Base-by-base conservation (phyloP, 2,329 filamentous ascomycete genomes). In the Phoma herbarum region DNA sequence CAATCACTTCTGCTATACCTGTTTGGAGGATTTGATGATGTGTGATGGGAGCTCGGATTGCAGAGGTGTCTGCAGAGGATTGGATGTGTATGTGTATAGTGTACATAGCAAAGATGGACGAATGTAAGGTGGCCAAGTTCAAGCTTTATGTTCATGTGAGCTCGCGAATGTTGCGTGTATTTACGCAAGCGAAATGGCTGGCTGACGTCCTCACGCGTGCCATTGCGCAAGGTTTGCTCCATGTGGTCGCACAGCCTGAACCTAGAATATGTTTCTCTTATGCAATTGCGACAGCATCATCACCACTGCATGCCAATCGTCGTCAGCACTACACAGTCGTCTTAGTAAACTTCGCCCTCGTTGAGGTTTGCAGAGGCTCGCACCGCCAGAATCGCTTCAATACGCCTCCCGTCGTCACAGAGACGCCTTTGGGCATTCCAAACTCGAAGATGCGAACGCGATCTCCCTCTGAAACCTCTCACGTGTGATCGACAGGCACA, bases 1-100 rank as follows among this genome's bases (percentile, higher is more conserved):
- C 68, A 55, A 72, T 74, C 72, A 63, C 61, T 73, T 65, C 55
- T 42, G 28, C 12, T 39, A 23, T 37, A 18, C 46, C 20, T 18
- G 41, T 37, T 58, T 59, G 49, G 50, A 14, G 56, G 41, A 59
- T 43, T 45, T 50, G 31, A 50, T 51, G 56, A 50, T n/a, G 14
- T 35, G 50, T 7, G 35, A 44, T n/a, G 35, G 33, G 20, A 9
- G 28, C 35, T 29, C 16, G 7, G 22, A 22, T 33, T 43, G 23
- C 18, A 43, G 55, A 51, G 18, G 31, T 14, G n/a, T 16, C 16
- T 57, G 47, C 41, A 33, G 23, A 12, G 10, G 33, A 25, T 9
- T 31, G 41, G n/a, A 5, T 43, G 41, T 44, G 48, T 46, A 59
- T 53, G 31, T 50, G n/a, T 50, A 37, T 52, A 57, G 28, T 43